Percentiles rank a stretch among this genome's conserved stretches.
Conservation (phyloP, 257 asterid genomes). For the Primulina huaijiensis region DNA sequence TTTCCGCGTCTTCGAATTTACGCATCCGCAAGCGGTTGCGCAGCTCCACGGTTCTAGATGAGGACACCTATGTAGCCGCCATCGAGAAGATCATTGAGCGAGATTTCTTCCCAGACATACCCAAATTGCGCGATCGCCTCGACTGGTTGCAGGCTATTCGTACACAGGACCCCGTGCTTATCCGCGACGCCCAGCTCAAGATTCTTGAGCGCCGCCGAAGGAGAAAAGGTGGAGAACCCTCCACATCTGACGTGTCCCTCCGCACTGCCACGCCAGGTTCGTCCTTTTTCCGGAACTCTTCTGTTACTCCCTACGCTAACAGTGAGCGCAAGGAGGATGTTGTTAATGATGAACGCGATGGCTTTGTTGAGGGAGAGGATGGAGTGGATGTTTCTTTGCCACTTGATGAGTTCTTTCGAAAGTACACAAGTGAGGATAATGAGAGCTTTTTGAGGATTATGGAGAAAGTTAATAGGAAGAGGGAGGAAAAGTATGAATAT, state of each 20-base stretch:
- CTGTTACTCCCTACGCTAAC: constrained; percentile 56
- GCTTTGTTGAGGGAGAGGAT: constrained; percentile 31
- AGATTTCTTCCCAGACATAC: constrained; percentile 86
- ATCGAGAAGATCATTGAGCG: constrained; percentile 94
- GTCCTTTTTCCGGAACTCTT: constrained; percentile 57
- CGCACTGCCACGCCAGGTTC: constrained; percentile 68
- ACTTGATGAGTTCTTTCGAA: constrained; percentile 69
- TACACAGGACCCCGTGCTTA: constrained; percentile 68
- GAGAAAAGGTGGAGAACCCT: constrained; percentile 32
- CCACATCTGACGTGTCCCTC: constrained; percentile 27
- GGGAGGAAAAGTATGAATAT: constrained; percentile 68
- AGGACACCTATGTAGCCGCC: constrained; percentile 78
- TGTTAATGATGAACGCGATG: constrained; percentile 25
- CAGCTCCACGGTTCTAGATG: constrained; percentile 58
- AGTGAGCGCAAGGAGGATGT: constrained; percentile 26
- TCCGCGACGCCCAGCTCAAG: constrained; percentile 91
- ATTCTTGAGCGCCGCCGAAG: constrained; percentile 83
- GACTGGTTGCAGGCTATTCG: constrained; percentile 92
- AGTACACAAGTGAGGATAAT: constrained; percentile 94
- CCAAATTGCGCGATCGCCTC: constrained; percentile 93
- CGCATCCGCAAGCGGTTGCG: constrained; percentile 39
- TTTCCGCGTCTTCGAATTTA: constrained; percentile 24
- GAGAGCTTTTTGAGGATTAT: constrained; percentile 69
- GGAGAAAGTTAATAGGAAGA: constrained; percentile 73
- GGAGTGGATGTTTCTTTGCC: constrained; percentile 50